Evolutionary conservation across 2,329 filamentous ascomycete species (phyloP), one percentile per base, ranked within the genome.

Genomic region (Curvularia eragrostidis): DNA sequence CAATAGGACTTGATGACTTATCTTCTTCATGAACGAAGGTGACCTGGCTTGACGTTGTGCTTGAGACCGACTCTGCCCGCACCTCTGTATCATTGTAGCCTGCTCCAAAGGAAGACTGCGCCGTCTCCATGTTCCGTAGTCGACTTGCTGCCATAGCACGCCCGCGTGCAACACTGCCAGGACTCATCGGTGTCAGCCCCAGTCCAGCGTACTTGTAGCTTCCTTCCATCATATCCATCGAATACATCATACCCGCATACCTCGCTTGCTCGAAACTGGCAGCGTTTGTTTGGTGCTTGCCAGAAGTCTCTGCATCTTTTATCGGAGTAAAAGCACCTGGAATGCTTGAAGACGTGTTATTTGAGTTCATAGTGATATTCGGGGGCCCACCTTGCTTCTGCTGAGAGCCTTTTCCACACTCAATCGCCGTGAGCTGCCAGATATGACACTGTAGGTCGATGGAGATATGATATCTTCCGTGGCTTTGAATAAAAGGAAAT

Each of bases 151-250:
- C 50, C 12, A 48, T 21, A 54, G 51, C 50, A 23, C 48, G 49
- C n/a, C 23, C 55, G 15, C 44, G 44, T 32, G 44, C 24, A n/a
- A 58, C 38, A 54, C 55, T 58, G 12, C 55, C 55, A 49, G 38
- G 18, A 23, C 53, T 24, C 18, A 24, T 48, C 10, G 12, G 28
- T 19, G 54, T 53, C 42, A 57, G 54, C 43, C 32, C 28, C 19
- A 48, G 19, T 44, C 38, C 36, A 38, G 49, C 34, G 21, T 52
- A 48, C 19, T 48, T 48, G 43, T 52, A 48, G 15, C 36, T 48
- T 28, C 26, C 43, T 28, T 47, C 48, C n/a, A 39, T 53, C n/a
- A 38, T 41, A 12, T 48, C 42, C 12, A 48, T 23, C 1, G 43
- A 28, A 15, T 53, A 19, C 28, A 28, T 43, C 18, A 28, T 23